Evolutionary conservation across 371 early-diverging fungal species (phyloP).

Genomic region (Batrachochytrium dendrobatidis): DNA sequence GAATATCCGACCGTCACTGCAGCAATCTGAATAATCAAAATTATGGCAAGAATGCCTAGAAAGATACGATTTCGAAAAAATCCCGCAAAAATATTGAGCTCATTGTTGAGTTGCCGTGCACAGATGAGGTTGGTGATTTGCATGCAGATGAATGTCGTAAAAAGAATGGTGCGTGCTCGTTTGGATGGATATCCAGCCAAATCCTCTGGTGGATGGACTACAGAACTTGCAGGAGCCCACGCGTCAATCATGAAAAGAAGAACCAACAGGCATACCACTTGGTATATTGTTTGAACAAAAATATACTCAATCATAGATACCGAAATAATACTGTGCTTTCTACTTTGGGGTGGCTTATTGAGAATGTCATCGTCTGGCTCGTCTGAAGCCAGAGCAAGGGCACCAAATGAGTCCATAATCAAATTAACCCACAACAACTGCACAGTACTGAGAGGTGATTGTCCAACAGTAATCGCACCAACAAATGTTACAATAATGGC

Average conservation of each 20-base stretch:
- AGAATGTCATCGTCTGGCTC: conserved; percentile 72
- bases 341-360: conserved; percentile 65
- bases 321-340: conserved; percentile 52
- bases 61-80: conserved; percentile 75
- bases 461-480: conserved; percentile 29
- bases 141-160: conserved; percentile 90
- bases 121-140: conserved; percentile 78
- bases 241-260: conserved; percentile 24
- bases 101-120: conserved; percentile 36
- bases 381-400: conserved; percentile 82
- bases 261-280: conserved; percentile 35
- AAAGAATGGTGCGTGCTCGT: conserved; percentile 74
- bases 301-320: conserved; percentile 89
- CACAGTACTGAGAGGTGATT: conserved; percentile 53
- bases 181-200: conserved; percentile 15
- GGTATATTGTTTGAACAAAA: conserved; percentile 76
- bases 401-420: conserved; percentile 84
- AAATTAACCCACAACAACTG: conserved; percentile 69
- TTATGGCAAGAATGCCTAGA: conserved; percentile 61
- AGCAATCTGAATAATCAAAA: conserved; percentile 64
- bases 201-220: conserved; percentile 12
- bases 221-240: conserved; percentile 15
- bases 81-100: conserved; percentile 77
- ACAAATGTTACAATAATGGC: conserved; percentile 61
- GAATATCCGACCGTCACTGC: conserved; percentile 77